A percentile compares a stretch with the other conserved stretches of the same genome.
These are phyloP conservation scores for Zalaria obscura DNA, from an alignment of 2,329 filamentous ascomycete genomes.

Conservation along the genomic window DNA sequence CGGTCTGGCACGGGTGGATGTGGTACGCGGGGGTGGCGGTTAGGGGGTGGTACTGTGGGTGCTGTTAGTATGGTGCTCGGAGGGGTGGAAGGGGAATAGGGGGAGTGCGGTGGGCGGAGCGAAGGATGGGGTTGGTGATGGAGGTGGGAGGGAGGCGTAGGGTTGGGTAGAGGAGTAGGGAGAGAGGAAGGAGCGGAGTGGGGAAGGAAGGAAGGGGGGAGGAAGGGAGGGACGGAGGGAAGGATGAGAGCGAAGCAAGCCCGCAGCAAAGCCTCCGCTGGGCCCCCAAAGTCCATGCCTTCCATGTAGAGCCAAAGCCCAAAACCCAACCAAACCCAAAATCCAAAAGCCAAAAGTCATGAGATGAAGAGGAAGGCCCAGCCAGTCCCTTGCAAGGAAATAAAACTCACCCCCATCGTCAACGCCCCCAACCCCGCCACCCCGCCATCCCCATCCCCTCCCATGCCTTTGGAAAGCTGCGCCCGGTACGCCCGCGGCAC, in stretches of 20 bases:
- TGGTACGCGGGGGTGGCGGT: constrained; percentile 72
- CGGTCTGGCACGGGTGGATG: constrained; percentile 82
- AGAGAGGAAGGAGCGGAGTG: no score
- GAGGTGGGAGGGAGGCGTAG: not conserved
- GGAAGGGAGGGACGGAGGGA: no score
- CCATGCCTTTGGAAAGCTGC: constrained; percentile 10
- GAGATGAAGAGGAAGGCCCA: no score
- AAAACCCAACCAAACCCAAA: no score
- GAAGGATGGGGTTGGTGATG: not conserved
- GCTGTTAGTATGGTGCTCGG: constrained; percentile 1
- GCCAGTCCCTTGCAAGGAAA: not conserved
- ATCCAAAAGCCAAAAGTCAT: no score
- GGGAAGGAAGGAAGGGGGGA: no score
- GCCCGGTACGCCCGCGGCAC: constrained; percentile 18
- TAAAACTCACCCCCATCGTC: constrained; percentile 16
- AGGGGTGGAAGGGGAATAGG: constrained; percentile 65
- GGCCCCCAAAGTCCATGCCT: no score
- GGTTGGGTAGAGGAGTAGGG: not conserved
- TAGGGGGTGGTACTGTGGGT: constrained; percentile 62
- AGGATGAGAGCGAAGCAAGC: no score
- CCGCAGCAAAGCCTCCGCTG: no score
- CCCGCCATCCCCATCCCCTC: constrained; percentile 4
- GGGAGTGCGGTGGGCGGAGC: constrained; percentile 66
- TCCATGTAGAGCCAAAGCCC: no score
- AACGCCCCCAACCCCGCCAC: constrained; percentile 18